phyloP scores from a whole-genome alignment of 202 grass and related monocot genomes.

The Eragrostis tef region DNA sequence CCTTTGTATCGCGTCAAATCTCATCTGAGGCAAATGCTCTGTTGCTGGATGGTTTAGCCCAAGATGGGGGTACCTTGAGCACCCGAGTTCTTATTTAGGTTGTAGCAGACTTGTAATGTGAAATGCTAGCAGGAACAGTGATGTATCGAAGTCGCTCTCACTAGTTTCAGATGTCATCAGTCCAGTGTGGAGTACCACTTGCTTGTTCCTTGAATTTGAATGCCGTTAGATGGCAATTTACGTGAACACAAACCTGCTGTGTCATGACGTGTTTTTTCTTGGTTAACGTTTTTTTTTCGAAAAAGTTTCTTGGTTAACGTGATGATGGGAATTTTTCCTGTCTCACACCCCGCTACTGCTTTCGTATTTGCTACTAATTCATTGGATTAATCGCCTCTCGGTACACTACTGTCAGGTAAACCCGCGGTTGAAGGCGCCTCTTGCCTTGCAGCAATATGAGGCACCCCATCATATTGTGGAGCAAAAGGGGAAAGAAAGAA shows the following conservation, averaged over 20 bases:
- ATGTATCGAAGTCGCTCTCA: background rate
- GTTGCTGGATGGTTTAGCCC: background rate
- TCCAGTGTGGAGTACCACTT: background rate
- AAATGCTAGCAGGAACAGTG: slow-evolving; percentile 11
- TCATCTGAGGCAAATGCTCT: background rate
- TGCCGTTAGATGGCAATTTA: background rate
- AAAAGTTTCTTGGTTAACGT: no score
- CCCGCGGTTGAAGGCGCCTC: background rate
- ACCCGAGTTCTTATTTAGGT: slow-evolving; percentile 29
- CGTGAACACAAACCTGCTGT: background rate
- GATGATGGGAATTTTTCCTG: no score
- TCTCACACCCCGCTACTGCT: background rate
- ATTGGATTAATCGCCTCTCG: background rate
- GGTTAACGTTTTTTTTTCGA: no score
- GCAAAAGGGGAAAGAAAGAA: no score
- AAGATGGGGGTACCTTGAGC: background rate
- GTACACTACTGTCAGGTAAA: background rate
- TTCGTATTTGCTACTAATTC: background rate
- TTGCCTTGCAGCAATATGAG: background rate
- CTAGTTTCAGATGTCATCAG: background rate
- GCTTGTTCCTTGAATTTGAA: slow-evolving; percentile 37
- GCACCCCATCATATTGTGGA: background rate
- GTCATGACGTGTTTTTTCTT: background rate
- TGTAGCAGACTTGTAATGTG: slow-evolving; percentile 16
- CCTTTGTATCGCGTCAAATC: background rate